These are phyloP conservation scores for Zalerion maritima DNA, from an alignment of 495 filamentous ascomycete species.

Conservation along the genomic window DNA sequence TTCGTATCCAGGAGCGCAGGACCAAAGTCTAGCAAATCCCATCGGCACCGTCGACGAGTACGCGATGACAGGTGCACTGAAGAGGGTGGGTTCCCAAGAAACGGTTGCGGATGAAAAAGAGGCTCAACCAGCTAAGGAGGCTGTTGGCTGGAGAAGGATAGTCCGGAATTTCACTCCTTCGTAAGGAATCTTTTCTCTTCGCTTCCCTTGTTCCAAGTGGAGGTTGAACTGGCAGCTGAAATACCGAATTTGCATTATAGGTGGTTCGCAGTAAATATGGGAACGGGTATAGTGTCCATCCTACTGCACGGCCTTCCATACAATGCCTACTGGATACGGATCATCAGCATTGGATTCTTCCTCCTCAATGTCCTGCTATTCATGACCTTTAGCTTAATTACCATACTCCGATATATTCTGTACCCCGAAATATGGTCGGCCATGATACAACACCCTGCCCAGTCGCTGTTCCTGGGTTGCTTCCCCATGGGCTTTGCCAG, in stretches of 20 bases:
- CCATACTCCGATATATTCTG: constrained; percentile 37
- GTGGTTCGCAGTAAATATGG: constrained; percentile 46
- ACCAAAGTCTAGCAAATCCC: no score
- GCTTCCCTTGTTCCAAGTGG: background rate
- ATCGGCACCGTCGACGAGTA: no score
- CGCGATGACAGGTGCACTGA: no score
- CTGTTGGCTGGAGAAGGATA: constrained; percentile 28
- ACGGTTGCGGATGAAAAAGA: no score
- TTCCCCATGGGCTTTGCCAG: constrained; percentile 50
- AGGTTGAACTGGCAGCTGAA: background rate
- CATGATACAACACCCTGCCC: constrained; percentile 43
- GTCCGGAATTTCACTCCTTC: constrained; percentile 35
- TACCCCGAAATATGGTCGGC: constrained; percentile 41
- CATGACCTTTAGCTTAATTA: constrained; percentile 25
- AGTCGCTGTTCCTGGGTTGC: constrained; percentile 47
- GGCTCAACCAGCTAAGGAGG: constrained; percentile 14
- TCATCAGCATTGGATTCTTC: constrained; percentile 38
- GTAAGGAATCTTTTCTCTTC: constrained; percentile 11
- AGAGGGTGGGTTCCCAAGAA: no score
- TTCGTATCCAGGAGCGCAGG: no score
- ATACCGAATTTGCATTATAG: no score
- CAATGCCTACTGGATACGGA: constrained; percentile 31
- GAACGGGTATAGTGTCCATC: constrained; percentile 49
- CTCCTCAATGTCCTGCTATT: constrained; percentile 41
- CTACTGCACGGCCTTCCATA: constrained; percentile 43